phyloP scores from a whole-genome alignment of 306 rosid species.

The Cucumis cinereus region DNA sequence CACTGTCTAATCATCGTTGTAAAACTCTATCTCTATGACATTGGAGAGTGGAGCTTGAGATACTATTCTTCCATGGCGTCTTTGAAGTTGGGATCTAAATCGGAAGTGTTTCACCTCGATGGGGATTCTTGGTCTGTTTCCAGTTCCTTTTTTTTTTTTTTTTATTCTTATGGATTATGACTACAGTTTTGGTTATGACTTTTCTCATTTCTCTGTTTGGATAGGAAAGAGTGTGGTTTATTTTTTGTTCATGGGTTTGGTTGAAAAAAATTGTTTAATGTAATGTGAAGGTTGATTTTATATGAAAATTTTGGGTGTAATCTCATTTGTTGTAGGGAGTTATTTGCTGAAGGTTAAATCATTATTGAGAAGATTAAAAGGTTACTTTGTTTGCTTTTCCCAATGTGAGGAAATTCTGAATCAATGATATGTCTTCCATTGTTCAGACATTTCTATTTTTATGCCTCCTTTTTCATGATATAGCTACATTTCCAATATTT shows the following conservation, averaged over 20 bases:
- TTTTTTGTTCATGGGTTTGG: background rate
- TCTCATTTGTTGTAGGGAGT: background rate
- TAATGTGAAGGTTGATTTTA: background rate
- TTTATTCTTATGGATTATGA: background rate
- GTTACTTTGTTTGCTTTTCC: background rate
- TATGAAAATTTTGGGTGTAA: background rate
- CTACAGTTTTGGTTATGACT: background rate
- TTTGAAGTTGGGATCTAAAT: conserved; percentile 72
- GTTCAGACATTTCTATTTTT: background rate
- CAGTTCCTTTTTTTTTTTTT: background rate
- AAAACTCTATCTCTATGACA: background rate
- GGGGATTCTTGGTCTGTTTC: conserved; percentile 48
- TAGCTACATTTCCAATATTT: background rate
- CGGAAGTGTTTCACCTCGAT: conserved; percentile 53
- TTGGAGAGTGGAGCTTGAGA: background rate
- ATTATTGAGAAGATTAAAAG: background rate
- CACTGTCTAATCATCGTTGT: background rate
- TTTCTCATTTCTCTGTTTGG: background rate
- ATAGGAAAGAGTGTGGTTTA: background rate
- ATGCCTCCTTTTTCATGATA: background rate
- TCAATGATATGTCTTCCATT: background rate
- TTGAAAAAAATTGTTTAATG: background rate
- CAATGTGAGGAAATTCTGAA: background rate
- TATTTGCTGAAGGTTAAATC: background rate
- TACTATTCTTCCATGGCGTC: conserved; percentile 34